Evolutionary conservation across 2,329 filamentous ascomycete species (phyloP).

Genomic region (Colletotrichum musae): DNA sequence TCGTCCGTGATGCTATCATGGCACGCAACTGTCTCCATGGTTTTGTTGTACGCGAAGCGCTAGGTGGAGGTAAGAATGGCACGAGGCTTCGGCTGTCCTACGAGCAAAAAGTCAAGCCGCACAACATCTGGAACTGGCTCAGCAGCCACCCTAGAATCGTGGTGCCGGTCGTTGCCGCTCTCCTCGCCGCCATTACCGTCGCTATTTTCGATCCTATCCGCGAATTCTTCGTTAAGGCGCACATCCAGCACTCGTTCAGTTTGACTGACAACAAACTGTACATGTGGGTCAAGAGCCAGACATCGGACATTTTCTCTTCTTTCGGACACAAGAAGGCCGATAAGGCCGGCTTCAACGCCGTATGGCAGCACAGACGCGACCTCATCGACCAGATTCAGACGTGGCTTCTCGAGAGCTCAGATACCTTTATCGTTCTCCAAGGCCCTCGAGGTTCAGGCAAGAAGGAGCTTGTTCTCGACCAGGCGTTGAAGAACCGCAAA

Average conservation of each 20-base stretch:
- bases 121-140: slow-evolving; percentile 91
- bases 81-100: slow-evolving; percentile 88
- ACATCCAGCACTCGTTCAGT: slow-evolving; percentile 84
- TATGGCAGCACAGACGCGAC: slow-evolving; percentile 89
- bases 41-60: slow-evolving; percentile 76
- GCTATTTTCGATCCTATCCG: slow-evolving; percentile 94
- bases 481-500: slow-evolving; percentile 81
- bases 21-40: slow-evolving; percentile 95
- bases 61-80: slow-evolving; percentile 81
- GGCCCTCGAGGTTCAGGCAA: slow-evolving; percentile 94
- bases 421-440: slow-evolving; percentile 95
- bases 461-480: slow-evolving; percentile 87
- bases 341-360: slow-evolving; percentile 79
- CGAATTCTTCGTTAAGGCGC: slow-evolving; percentile 90
- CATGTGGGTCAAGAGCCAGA: slow-evolving; percentile 85
- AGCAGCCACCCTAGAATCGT: slow-evolving; percentile 89
- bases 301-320: slow-evolving; percentile 75
- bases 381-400: slow-evolving; percentile 86
- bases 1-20: slow-evolving; percentile 84
- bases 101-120: slow-evolving; percentile 81
- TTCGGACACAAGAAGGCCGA: slow-evolving; percentile 72
- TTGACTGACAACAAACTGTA: slow-evolving; percentile 81
- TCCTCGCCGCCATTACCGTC: slow-evolving; percentile 87
- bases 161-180: slow-evolving; percentile 84
- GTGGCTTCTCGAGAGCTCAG: slow-evolving; percentile 89